Base-by-base conservation (phyloP, 352 stramenopile species). In the Globisporangium takayamanum region DNA sequence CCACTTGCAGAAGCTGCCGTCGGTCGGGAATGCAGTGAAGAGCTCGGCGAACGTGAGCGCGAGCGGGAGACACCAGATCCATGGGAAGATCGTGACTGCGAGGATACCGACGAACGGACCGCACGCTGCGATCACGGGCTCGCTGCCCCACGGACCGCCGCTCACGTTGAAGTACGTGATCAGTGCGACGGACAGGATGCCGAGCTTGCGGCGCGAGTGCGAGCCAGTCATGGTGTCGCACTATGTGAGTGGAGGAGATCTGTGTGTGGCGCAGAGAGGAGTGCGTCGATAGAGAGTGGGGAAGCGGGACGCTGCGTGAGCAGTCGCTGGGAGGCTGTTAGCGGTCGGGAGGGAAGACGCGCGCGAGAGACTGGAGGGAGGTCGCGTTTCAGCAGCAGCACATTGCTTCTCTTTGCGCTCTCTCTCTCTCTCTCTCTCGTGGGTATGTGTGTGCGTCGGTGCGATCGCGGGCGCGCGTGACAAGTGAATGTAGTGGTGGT, bases 141-240 rank as follows among this genome's bases (percentile, higher is more conserved):
- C 80, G 25, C 70, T 84, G 15, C 80, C 80, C 80, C 80, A 90
- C 5, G 80, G 78, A 3, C 80, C 80, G 45, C 80, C 80, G 53
- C 75, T 86, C 39, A 89, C 80, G 45, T 89, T 89, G 53, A 89
- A 89, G 63, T 89, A 89, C 28, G 80, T 89, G 61, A 89, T 91
- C 50, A 92, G 74, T 41, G 79, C 79, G 14, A 89, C 75, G 41
- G 73, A 80, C 46, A 83, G 47, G 68, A 89, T 81, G 62, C 79
- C 79, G 47, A 89, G 62, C 51, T 87, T 70, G 47, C 79, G 76
- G 55, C 79, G 76, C 51, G 79, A 87, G 54, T 87, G 76, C 28
- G 76, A 76, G 52, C 74, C 76, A 22, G 76, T 75, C 78, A 87
- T 88, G 41, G n/a, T 25, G 33, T 8, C 33, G 33, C 33, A 39